Evolutionary conservation across 2,329 filamentous ascomycete species (phyloP), one percentile per base, ranked within the genome.

Genomic region (Thyridium curvatum): DNA sequence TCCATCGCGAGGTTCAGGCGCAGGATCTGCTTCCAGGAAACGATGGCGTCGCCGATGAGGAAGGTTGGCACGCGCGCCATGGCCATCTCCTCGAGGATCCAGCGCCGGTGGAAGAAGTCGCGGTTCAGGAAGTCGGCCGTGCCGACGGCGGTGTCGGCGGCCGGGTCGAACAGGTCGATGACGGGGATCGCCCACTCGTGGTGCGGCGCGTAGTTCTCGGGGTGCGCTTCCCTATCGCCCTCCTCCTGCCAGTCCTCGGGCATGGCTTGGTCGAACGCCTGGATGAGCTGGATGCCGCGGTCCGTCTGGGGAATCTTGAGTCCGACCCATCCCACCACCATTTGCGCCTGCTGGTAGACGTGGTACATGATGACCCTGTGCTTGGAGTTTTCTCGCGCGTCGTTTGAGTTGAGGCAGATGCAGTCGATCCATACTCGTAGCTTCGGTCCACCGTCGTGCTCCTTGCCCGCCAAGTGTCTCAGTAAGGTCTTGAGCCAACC

Each of bases 21-120:
- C 4, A 61, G 46, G 7, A 61, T 38, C 42, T 61, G 57, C 34
- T 51, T 58, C 58, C 58, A 61, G 1, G 56, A 52, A 4, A 61
- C 55, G 13, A 61, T 57, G 21, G 50, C 46, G 41, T 61, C 58
- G 26, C 56, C 58, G 17, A 61, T 47, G 4, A 62, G 39, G 30
- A 60, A 56, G 26, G 26, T 16, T 12, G 35, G 35, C 15, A 37
- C 28, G 5, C 57, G 47, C 5, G 55, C 54, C 44, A 57, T 47
- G 34, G 55, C 45, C 30, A 61, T 52, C 42, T 61, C 58, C 31
- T 61, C 58, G 3, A 61, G 46, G 38, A 61, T 60, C 58, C 58
- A 61, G 3, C 48, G 51, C 9, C 58, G 56, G 21, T 56, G 51
- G 37, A 61, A 61, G 37, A 56, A 59, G 2, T 52, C 45, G 7